These are phyloP conservation scores for Tetrahymena malaccensis DNA, from an alignment of 73 alveolate genomes.

Conservation along the genomic window DNA sequence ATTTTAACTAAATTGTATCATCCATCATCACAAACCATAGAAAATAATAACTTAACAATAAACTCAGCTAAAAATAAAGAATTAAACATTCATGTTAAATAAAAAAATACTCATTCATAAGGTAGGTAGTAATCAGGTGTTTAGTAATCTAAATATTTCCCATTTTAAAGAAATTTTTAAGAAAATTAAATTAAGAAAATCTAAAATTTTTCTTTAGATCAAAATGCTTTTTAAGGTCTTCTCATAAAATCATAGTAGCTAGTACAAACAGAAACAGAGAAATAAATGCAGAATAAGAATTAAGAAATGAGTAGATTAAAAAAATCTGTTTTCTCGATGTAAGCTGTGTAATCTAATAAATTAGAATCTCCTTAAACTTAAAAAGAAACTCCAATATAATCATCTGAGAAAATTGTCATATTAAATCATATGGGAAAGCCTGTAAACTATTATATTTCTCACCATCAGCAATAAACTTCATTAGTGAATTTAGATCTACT, in stretches of 20 bases:
- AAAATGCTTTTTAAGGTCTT: neutral
- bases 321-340: neutral
- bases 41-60: neutral
- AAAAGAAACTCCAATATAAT: neutral
- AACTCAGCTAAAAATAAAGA: neutral
- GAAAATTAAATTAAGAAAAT: neutral
- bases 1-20: neutral
- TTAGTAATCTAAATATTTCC: neutral
- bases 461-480: neutral
- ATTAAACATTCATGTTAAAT: neutral
- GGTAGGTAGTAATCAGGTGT: neutral
- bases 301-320: neutral
- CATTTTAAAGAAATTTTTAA: neutral
- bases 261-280: neutral
- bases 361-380: neutral
- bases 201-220: neutral
- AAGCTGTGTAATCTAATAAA: neutral
- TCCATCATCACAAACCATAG: neutral
- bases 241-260: neutral
- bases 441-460: neutral
- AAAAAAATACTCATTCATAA: neutral
- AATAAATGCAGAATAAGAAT: too few relatives aligned
- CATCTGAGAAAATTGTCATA: neutral
- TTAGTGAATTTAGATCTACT: neutral
- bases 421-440: neutral